Evolutionary conservation across 2,329 filamentous ascomycete species (phyloP).

Genomic region (Verticillium dahliae): DNA sequence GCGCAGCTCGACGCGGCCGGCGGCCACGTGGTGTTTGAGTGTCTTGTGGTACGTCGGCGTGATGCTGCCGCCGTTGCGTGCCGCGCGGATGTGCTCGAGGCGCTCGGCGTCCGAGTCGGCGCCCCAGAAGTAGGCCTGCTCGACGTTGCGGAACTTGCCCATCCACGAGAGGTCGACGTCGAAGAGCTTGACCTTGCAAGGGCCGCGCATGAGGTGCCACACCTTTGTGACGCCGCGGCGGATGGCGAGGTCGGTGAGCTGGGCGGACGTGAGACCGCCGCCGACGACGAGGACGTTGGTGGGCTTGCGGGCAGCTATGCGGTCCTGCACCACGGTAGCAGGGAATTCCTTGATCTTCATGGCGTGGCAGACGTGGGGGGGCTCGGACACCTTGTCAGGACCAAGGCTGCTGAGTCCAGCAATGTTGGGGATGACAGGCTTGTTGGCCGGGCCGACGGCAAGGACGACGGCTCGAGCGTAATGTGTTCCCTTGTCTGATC

Average conservation of each 20-base stretch:
- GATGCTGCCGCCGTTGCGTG: slow-evolving; percentile 71
- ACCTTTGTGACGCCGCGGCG: slow-evolving; percentile 60
- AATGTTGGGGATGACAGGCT: slow-evolving; percentile 39
- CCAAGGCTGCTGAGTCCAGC: slow-evolving; percentile 20
- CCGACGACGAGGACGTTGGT: slow-evolving; percentile 67
- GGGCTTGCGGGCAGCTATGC: slow-evolving; percentile 39
- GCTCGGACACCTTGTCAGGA: slow-evolving; percentile 4
- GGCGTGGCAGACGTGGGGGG: slow-evolving; percentile 52
- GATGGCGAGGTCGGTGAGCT: slow-evolving; percentile 62
- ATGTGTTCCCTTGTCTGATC: slow-evolving; percentile 43
- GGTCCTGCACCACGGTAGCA: slow-evolving; percentile 40
- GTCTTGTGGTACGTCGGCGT: slow-evolving; percentile 62
- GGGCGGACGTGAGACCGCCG: slow-evolving; percentile 70
- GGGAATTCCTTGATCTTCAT: slow-evolving; percentile 57
- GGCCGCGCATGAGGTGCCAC: slow-evolving; percentile 61
- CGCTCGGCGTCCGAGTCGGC: slow-evolving; percentile 66
- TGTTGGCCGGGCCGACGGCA: slow-evolving; percentile 63
- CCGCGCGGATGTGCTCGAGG: slow-evolving; percentile 56
- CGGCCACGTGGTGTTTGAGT: slow-evolving; percentile 52
- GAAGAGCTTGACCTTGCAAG: slow-evolving; percentile 62
- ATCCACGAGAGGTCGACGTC: slow-evolving; percentile 75
- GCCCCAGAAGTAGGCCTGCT: slow-evolving; percentile 71
- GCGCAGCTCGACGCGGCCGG: slow-evolving; percentile 46
- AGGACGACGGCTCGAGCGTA: slow-evolving; percentile 60
- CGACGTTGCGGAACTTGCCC: slow-evolving; percentile 72